phyloP scores from a whole-genome alignment of 192 early-diverging fungal genomes.

The Gamsiella multidivaricata region DNA sequence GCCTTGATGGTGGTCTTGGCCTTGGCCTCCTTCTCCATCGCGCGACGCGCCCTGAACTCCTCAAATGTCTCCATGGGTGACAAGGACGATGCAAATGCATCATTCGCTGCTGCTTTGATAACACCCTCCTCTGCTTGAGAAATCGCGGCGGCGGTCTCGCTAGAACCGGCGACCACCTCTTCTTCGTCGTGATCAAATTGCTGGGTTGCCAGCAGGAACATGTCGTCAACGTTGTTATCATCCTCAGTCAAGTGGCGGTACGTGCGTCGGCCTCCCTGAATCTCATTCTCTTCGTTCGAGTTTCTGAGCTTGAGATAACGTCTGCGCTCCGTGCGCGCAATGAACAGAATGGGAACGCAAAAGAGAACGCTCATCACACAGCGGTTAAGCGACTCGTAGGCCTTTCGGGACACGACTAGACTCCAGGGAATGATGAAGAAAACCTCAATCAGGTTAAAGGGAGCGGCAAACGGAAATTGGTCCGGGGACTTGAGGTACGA shows the following conservation, averaged over 20 bases:
- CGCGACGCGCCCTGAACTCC: conserved; percentile 33
- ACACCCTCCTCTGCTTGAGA: conserved; percentile 27
- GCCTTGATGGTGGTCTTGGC: not conserved
- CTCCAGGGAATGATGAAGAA: conserved; percentile 52
- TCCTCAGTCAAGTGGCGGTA: conserved; percentile 40
- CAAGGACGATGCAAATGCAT: conserved; percentile 5
- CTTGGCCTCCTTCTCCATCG: conserved; percentile 25
- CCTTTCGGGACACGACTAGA: conserved; percentile 15
- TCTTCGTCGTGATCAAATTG: conserved; percentile 1
- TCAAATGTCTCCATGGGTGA: conserved; percentile 23
- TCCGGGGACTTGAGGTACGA: conserved; percentile 53
- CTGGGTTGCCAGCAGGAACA: conserved; percentile 33
- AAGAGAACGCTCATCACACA: conserved; percentile 32
- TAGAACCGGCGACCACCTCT: not conserved
- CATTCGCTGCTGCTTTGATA: not conserved
- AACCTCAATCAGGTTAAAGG: conserved; percentile 55
- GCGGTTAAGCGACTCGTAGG: conserved; percentile 23
- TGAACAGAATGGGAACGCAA: conserved; percentile 23
- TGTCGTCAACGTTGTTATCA: conserved; percentile 28
- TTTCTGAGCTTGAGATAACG: conserved; percentile 31
- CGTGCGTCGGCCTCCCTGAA: conserved; percentile 27
- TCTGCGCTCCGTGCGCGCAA: conserved; percentile 27
- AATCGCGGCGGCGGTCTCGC: conserved; percentile 9
- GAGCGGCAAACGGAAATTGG: conserved; percentile 53
- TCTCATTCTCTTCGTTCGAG: conserved; percentile 25